These are phyloP conservation scores for Nothopassalora personata DNA, from an alignment of 2,329 filamentous ascomycete species.

Conservation along the genomic window DNA sequence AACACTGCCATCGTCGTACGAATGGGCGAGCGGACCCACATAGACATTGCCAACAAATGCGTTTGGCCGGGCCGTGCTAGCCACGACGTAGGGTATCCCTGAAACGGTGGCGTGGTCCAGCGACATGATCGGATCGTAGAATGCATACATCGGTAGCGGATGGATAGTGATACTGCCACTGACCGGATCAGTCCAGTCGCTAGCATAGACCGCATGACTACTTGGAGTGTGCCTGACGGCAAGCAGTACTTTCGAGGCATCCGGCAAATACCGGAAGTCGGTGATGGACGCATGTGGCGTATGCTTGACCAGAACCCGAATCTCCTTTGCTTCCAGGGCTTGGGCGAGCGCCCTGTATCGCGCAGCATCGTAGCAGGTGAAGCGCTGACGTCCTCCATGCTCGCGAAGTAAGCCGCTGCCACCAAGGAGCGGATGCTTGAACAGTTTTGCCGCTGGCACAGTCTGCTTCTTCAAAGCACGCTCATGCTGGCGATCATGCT, in stretches of 20 bases:
- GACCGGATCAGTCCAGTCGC: background rate
- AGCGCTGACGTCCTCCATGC: background rate
- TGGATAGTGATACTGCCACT: background rate
- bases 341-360: background rate
- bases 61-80: background rate
- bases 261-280: background rate
- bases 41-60: background rate
- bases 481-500: slow-evolving; percentile 18
- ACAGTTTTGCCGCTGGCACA: slow-evolving; percentile 1
- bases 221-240: background rate
- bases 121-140: slow-evolving; percentile 2
- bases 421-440: slow-evolving; percentile 4
- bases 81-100: background rate
- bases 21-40: background rate
- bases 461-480: slow-evolving; percentile 21
- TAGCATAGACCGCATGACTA: slow-evolving; percentile 3
- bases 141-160: background rate
- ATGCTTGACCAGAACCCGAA: background rate
- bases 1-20: background rate
- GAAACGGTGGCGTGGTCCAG: background rate
- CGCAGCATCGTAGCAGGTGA: background rate
- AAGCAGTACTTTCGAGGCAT: background rate
- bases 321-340: background rate
- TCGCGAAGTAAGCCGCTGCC: slow-evolving; percentile 2
- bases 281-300: background rate